A percentile compares a stretch with the other conserved stretches of the same genome.
Evolutionary conservation across 2,329 filamentous ascomycete species (phyloP).

Genomic region (Chaetomium olivaceum): DNA sequence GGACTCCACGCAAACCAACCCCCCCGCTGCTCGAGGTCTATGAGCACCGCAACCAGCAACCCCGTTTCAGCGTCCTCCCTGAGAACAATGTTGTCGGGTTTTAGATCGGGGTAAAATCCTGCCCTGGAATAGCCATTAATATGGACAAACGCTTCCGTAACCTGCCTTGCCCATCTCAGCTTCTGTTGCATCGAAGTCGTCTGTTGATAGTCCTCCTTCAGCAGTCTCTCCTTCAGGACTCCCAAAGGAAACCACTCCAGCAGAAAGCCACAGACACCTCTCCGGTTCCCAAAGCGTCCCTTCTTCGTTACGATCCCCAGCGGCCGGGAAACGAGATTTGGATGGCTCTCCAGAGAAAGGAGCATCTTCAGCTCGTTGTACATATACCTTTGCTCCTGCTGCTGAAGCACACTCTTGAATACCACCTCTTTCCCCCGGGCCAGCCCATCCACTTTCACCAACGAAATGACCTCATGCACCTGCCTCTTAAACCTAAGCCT

Average conservation of each 20-base stretch:
- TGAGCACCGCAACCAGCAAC: slow-evolving; percentile 27
- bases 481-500: slow-evolving; percentile 26
- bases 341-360: slow-evolving; percentile 24
- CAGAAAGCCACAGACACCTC: slow-evolving; percentile 32
- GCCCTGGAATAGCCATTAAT: slow-evolving; percentile 16
- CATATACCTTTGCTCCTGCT: slow-evolving; percentile 32
- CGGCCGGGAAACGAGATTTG: slow-evolving; percentile 25
- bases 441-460: slow-evolving; percentile 21
- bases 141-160: slow-evolving; percentile 30
- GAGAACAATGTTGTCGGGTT: slow-evolving; percentile 34
- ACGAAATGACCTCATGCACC: slow-evolving; percentile 31
- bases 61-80: background rate
- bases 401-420: slow-evolving; percentile 30
- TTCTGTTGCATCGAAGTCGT: slow-evolving; percentile 16
- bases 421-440: slow-evolving; percentile 10
- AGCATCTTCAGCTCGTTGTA: slow-evolving; percentile 35
- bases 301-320: slow-evolving; percentile 27
- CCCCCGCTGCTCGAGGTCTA: slow-evolving; percentile 35
- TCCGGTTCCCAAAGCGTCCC: slow-evolving; percentile 27
- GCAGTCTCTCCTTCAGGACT: slow-evolving; percentile 24
- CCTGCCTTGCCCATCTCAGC: slow-evolving; percentile 29
- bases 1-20: slow-evolving; percentile 35
- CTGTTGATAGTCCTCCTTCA: background rate
- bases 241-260: slow-evolving; percentile 29
- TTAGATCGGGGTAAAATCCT: slow-evolving; percentile 34